Conservation (phyloP, 108 stramenopile species). For the Bacterosira constricta region DNA sequence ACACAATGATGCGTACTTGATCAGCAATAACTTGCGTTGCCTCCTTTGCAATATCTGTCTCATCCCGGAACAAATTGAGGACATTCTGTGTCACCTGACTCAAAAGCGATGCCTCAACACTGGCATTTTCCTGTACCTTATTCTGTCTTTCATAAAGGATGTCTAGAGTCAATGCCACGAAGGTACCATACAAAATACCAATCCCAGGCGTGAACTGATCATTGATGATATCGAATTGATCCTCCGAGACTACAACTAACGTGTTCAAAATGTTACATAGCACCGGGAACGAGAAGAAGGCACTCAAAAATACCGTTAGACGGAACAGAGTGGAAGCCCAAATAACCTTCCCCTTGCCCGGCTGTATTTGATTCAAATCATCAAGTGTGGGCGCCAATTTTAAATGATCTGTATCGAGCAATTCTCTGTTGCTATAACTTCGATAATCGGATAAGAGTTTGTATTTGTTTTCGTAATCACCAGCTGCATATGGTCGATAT, state of each 20-base stretch:
- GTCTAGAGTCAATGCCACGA: constrained; percentile 64
- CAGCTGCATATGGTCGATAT: no score
- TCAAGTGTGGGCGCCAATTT: constrained; percentile 4
- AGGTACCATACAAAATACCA: constrained; percentile 80
- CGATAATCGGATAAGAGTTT: constrained; percentile 9
- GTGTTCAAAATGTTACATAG: constrained; percentile 9
- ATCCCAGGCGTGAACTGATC: constrained; percentile 68
- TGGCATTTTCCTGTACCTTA: constrained; percentile 56
- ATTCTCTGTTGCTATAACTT: constrained; percentile 16
- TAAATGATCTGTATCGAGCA: constrained; percentile 15
- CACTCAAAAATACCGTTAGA: constrained; percentile 18
- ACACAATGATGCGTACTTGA: constrained; percentile 64
- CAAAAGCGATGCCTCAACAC: constrained; percentile 37
- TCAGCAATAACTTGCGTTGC: constrained; percentile 55
- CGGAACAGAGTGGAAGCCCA: constrained; percentile 22
- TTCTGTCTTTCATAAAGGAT: constrained; percentile 68
- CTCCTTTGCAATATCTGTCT: constrained; percentile 35
- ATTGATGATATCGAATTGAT: constrained; percentile 33
- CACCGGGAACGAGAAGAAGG: constrained; percentile 26
- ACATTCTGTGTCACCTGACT: constrained; percentile 29
- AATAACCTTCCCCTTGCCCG: not conserved
- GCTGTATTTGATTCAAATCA: constrained; percentile 26
- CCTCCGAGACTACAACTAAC: constrained; percentile 14
- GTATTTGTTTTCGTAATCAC: constrained; percentile 26
- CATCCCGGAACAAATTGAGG: constrained; percentile 23